Base-by-base conservation (phyloP, 352 stramenopile species). In the Elongisporangium prolatum region DNA sequence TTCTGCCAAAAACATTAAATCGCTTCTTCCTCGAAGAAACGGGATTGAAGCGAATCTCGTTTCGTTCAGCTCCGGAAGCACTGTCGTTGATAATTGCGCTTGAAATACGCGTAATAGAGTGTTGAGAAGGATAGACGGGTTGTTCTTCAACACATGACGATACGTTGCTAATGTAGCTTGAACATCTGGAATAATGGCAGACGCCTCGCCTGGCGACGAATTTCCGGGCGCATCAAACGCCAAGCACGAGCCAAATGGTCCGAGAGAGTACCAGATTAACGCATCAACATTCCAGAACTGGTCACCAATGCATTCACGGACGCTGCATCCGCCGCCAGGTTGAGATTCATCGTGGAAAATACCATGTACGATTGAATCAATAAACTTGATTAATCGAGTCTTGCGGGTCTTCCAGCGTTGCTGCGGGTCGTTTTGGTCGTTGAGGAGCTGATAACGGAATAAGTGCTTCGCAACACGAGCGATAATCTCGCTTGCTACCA, bases 211-310 rank as follows among this genome's bases (percentile, higher is more conserved):
- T 44, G 34, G 4, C 9, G 34, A 17, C 14, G 34, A 17, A 17
- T 17, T 22, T 3, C 53, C 49, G 16, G 56, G 28, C 5, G 74
- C 55, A 16, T 79, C 67, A 21, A 92, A 63, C 1, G 77, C 68
- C 48, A 84, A 78, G 44, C 76, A 85, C 4, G 80, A 78, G 10
- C 80, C 64, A 63, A 83, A 87, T 0, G 71, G 73, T 20, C 85
- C 85, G 2, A 94, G 67, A 3, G 75, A 63, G 50, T 86, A 73
- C 72, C 77, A 74, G 17, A 91, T 76, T 0, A 74, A 79, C 1
- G 75, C 80, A 48, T 93, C 77, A 0, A 91, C 71, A 16, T 77
- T 62, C 85, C 85, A 94, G 38, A 94, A 94, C 54, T 93, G 83
- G 21, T 81, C 72, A 8, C 72, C 76, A 25, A 60, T 64, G 50